Evolutionary conservation across 148 eudicot genomes (phyloP), one percentile per base, ranked within the genome.

Genomic region (Rhododendron mucronatum): DNA sequence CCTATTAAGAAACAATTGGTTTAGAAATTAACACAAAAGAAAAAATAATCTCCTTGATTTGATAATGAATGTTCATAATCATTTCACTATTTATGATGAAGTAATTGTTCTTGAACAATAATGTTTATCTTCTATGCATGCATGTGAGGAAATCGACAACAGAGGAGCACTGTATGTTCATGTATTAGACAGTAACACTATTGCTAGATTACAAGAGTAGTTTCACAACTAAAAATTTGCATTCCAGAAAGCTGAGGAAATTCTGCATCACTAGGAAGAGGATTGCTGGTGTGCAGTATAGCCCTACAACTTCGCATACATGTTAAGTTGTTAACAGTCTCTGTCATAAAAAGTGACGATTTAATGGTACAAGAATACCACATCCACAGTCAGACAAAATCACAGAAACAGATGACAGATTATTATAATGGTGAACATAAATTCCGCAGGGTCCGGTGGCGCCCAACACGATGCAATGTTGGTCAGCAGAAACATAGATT

Each of bases 1-100:
- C 96, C 99, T 96, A 82, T 84, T 82, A 51, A 84, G 86, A 85
- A 13, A 85, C 76, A 82, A 69, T 45, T 82, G 23, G 37, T 61
- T 78, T 74, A 59, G 14, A 76, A 86, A 23, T 39, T 71, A 11
- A 26, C 37, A 30, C 35, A 69, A 69, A 28, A 14, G 20, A 30
- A 71, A 63, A 67, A 67, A 26, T 9, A 67, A 26, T 9, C 4
- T 26, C 35, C 74, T 67, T 11, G 33, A 26, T 67, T 65, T 65
- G 33, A 65, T 67, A 67, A 55, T 55, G 61, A 55, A 67, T 26
- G 35, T n/a, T 11, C 33, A 26, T 67, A 81, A 51, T 71, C 26
- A 33, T 69, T 44, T 23, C 71, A 41, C 26, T 67, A n/a, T 67
- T n/a, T 26, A 26, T 26, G 7, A 67, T 67, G 35, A 67, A 26